Evolutionary conservation across 768 basidiomycete species (phyloP), one percentile per base, ranked within the genome.

Genomic region (Coprinopsis sp.): DNA sequence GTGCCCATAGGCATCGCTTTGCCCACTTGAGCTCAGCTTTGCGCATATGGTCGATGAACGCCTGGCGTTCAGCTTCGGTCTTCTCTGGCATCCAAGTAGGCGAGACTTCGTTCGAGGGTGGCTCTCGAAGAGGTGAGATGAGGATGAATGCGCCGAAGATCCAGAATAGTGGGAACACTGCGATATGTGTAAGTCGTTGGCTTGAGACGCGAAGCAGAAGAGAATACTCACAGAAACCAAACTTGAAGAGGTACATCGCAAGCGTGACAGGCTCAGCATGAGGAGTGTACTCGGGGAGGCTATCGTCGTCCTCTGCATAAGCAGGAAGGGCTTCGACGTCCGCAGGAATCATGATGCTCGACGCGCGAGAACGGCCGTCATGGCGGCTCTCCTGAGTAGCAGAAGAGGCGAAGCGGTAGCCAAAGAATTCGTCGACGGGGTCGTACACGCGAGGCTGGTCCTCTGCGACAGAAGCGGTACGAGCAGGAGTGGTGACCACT

Each of bases 151-250:
- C 68, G 18, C 81, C 80, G 44, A 81, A 64, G 36, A 74, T 67
- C 81, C 81, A 82, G 59, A 83, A 82, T 31, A 75, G 66, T 2
- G 77, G 77, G 58, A 82, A 82, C 41, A 82, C 81, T 83, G n/a
- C n/a, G n/a, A n/a, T n/a, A n/a, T n/a, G n/a, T n/a, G n/a, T n/a
- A n/a, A n/a, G n/a, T n/a, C 30, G 16, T 38, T 25, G 7, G 5
- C 14, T 18, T 21, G 29, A 2, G 16, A 24, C 33, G 29, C 14
- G 14, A 6, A 24, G 24, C 10, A 33, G 18, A 34, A 33, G 30
- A 25, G 44, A 19, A 44, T 37, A 67, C 81, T 57, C 54, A 82
- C 81, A 56, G 56, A 83, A 82, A 34, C 80, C 79, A 48, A 81
- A 81, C 55, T 75, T 77, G 66, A 83, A 82, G 37, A 83, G 61